These are phyloP conservation scores for Aspergillus aculeatus DNA, from an alignment of 2,329 filamentous ascomycete genomes.

Conservation along the genomic window DNA sequence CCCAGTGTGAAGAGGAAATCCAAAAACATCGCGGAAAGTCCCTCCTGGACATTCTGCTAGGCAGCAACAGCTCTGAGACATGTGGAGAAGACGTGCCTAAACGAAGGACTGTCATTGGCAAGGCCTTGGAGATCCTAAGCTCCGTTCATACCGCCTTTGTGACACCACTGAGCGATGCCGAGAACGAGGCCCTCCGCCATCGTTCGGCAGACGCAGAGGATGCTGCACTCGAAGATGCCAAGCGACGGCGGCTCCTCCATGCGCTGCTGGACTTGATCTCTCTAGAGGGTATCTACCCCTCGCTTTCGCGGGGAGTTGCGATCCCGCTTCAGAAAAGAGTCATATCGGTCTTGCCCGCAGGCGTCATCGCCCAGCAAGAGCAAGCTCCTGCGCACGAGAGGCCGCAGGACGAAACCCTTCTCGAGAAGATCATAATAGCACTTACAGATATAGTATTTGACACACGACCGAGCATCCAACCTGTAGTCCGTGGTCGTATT, in stretches of 20 bases:
- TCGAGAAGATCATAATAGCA: constrained; percentile 30
- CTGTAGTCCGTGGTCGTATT: constrained; percentile 40
- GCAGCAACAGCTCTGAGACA: constrained; percentile 11
- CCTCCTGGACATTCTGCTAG: constrained; percentile 34
- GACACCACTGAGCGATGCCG: constrained; percentile 18
- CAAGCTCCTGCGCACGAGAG: constrained; percentile 16
- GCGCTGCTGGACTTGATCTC: constrained; percentile 45
- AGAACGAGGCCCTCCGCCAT: constrained; percentile 1
- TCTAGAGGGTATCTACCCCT: constrained; percentile 47
- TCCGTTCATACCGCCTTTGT: constrained; percentile 38
- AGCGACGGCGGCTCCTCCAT: constrained; percentile 39
- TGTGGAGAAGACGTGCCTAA: constrained; percentile 16
- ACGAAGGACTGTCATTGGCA: constrained; percentile 32
- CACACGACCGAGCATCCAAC: constrained; percentile 36
- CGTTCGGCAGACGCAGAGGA: constrained; percentile 22
- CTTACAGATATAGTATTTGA: constrained; percentile 35
- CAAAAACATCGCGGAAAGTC: constrained; percentile 36
- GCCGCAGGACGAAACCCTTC: constrained; percentile 30
- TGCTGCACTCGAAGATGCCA: constrained; percentile 41
- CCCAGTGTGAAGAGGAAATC: constrained; percentile 37
- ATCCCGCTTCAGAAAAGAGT: constrained; percentile 46
- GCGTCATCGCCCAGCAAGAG: constrained; percentile 41
- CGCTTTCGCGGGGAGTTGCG: constrained; percentile 42
- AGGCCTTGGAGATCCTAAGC: constrained; percentile 35
- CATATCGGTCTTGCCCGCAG: constrained; percentile 43